Evolutionary conservation across 202 grass and related monocot species (phyloP), one percentile per base, ranked within the genome.

Genomic region (Sporobolus alterniflorus): DNA sequence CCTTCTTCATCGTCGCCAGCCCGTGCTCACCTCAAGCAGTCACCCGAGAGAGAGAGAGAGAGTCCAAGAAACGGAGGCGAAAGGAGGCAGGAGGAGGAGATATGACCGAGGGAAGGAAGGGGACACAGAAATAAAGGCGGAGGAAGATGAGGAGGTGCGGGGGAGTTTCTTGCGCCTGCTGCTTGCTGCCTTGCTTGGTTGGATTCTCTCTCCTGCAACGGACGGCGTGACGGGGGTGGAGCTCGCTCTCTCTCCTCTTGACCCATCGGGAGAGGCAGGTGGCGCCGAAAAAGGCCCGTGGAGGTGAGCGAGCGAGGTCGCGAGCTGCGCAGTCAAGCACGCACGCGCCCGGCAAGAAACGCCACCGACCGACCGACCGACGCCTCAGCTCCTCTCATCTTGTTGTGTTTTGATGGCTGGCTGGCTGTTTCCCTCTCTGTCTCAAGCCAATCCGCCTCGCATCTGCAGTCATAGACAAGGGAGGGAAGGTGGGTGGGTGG

Each of bases 251-350:
- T 41, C 87, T 39, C 36, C 36, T 39, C 36, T 39, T 90, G 88
- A 95, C 82, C 82, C 83, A 80, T 89, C 84, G 46, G 76, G n/a
- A 22, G 24, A 21, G 69, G 33, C 55, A 83, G 69, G 79, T 66
- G 24, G 75, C 61, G 75, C 81, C 79, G 85, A 95, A 90, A 89
- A 89, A 90, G 78, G 84, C 86, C 89, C 94, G 88, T 63, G 60
- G 60, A 31, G 60, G 60, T 32, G 60, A 32, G 25, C 31, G 41
- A 15, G 49, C 9, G 48, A 42, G 69, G 40, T 59, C 52, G 52
- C 52, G 52, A 56, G n/a, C 21, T 24, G 54, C n/a, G 52, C 9
- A 59, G 55, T 64, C 31, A 44, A 48, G 70, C 32, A 39, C 57
- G 40, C 73, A 36, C 39, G 62, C 54, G 29, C 24, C 63, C 20